These are phyloP conservation scores for Ensete glaucum DNA, from an alignment of 176 grass and related monocot genomes.

Conservation along the genomic window DNA sequence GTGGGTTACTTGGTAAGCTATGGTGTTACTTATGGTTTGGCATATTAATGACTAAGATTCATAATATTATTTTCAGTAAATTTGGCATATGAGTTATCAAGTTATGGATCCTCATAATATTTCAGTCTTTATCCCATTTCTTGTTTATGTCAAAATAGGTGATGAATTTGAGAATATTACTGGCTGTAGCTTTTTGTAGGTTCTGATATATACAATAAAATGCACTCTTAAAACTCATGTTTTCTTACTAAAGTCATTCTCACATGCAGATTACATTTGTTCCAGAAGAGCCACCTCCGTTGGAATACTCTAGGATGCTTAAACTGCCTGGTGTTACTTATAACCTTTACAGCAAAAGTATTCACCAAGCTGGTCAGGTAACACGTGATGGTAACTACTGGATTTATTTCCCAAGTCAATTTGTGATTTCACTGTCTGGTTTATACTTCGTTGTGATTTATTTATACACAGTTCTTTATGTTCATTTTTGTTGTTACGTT, in stretches of 20 bases:
- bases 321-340: slow-evolving; percentile 1
- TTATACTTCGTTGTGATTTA: neutral
- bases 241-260: neutral
- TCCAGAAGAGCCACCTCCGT: slow-evolving; percentile 6
- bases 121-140: too few relatives aligned
- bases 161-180: too few relatives aligned
- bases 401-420: neutral
- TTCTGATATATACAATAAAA: neutral
- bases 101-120: too few relatives aligned
- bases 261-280: slow-evolving; percentile 7
- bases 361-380: slow-evolving; percentile 2
- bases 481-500: neutral
- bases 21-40: too few relatives aligned
- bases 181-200: neutral
- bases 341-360: slow-evolving; percentile 17
- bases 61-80: too few relatives aligned
- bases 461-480: neutral
- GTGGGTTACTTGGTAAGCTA: too few relatives aligned
- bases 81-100: too few relatives aligned
- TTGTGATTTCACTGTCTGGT: neutral
- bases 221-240: neutral
- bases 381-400: neutral
- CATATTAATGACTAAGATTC: too few relatives aligned
- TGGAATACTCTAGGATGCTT: slow-evolving; percentile 10
- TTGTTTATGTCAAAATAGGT: too few relatives aligned